Percentiles rank a stretch among this genome's conserved stretches.
These are phyloP conservation scores for Petasospora fabianii DNA, from an alignment of 1,139 yeast genomes.

Conservation along the genomic window DNA sequence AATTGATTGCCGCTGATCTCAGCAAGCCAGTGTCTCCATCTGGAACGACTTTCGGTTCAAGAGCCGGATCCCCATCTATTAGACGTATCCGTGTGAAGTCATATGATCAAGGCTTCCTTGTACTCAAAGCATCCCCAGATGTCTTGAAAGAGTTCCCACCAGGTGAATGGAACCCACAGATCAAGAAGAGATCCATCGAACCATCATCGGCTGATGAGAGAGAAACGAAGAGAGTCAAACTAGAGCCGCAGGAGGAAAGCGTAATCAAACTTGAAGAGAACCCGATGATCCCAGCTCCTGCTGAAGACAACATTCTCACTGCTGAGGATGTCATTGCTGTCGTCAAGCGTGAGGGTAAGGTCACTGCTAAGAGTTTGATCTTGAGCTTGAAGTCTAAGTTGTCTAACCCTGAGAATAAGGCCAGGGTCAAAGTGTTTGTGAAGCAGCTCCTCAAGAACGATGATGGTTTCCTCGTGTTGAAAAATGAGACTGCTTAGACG, in stretches of 20 bases:
- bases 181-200: conserved; percentile 38
- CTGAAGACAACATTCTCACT: conserved; percentile 45
- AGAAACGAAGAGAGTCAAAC: conserved; percentile 42
- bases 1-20: conserved; percentile 22
- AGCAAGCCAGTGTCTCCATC: conserved; percentile 45
- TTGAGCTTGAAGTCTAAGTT: conserved; percentile 60
- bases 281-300: conserved; percentile 19
- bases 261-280: conserved; percentile 13
- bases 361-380: conserved; percentile 62
- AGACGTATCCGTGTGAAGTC: conserved; percentile 21
- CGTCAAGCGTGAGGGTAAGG: conserved; percentile 49
- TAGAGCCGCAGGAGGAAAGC: conserved; percentile 24
- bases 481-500: too few relatives aligned
- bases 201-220: conserved; percentile 18
- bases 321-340: conserved; percentile 68
- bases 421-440: conserved; percentile 61
- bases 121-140: conserved; percentile 59
- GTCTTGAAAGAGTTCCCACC: conserved; percentile 65
- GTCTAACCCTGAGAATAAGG: conserved; percentile 67
- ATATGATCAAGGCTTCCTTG: conserved; percentile 49
- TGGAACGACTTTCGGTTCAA: conserved; percentile 23
- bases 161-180: conserved; percentile 82
- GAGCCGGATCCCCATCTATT: conserved; percentile 27
- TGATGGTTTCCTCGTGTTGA: conserved; percentile 62
- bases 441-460: conserved; percentile 65